Percentiles rank a stretch among this genome's conserved stretches.
These are phyloP conservation scores for Porphyridium purpureum DNA, from an alignment of 23 red algal genomes.

Conservation along the genomic window DNA sequence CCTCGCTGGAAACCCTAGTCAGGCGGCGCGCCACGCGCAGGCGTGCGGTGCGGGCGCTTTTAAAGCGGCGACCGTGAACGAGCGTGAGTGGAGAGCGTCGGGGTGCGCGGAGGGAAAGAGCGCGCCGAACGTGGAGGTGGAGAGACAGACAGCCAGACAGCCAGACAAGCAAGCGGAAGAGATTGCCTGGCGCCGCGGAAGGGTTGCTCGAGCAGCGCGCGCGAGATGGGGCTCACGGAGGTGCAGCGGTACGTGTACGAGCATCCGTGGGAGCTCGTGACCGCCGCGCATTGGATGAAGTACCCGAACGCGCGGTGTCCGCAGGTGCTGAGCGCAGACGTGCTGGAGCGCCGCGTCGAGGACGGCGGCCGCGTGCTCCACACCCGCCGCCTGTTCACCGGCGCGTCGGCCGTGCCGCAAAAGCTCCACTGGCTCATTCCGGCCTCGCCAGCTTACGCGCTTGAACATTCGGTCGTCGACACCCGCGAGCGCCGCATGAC, in stretches of 20 bases:
- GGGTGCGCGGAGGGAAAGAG: too few relatives aligned
- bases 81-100: too few relatives aligned
- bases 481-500: constrained; percentile 1
- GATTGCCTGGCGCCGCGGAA: too few relatives aligned
- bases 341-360: constrained; percentile 3
- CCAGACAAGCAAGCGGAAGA: too few relatives aligned
- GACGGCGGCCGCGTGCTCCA: background rate
- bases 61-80: too few relatives aligned
- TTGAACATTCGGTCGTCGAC: constrained; percentile 10
- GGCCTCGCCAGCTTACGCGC: constrained; percentile 4
- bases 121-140: too few relatives aligned
- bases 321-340: constrained; percentile 5
- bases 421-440: constrained; percentile 8
- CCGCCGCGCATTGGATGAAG: constrained; percentile 2
- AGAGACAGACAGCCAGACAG: too few relatives aligned
- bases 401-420: background rate
- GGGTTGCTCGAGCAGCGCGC: too few relatives aligned
- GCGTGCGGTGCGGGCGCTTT: too few relatives aligned
- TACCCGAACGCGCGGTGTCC: constrained; percentile 11
- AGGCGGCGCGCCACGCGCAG: too few relatives aligned
- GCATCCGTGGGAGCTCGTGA: constrained; percentile 17
- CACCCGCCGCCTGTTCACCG: constrained; percentile 4
- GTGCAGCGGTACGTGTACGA: constrained; percentile 10
- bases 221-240: constrained; percentile 6
- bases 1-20: too few relatives aligned